Conservation (phyloP, 1,284 basidiomycete genomes). For the Sporisorium graminicola region DNA sequence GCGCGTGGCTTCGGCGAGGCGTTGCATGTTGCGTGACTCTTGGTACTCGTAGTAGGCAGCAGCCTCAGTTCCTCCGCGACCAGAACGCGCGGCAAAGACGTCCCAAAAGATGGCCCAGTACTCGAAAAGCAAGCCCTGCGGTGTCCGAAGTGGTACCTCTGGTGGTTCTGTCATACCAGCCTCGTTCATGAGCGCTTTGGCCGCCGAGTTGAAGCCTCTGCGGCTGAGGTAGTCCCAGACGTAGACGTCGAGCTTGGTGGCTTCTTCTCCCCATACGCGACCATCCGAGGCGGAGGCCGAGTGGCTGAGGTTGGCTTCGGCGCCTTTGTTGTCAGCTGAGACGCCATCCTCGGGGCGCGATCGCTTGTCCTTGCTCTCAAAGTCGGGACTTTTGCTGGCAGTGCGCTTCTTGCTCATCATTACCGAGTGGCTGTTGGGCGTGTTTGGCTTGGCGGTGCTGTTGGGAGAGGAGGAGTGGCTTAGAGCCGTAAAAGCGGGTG, state of each 20-base stretch:
- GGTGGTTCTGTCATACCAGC: constrained; percentile 63
- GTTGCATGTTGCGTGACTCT: constrained; percentile 59
- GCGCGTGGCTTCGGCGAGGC: constrained; percentile 43
- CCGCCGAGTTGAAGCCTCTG: constrained; percentile 59
- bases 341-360: constrained; percentile 48
- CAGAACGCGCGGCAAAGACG: constrained; percentile 63
- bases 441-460: constrained; percentile 40
- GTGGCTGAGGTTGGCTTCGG: constrained; percentile 27
- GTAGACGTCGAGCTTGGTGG: constrained; percentile 67
- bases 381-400: constrained; percentile 55
- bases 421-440: constrained; percentile 39
- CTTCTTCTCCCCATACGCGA: constrained; percentile 60
- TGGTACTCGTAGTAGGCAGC: constrained; percentile 61
- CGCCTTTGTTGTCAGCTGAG: constrained; percentile 15
- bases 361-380: constrained; percentile 56
- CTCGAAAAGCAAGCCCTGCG: constrained; percentile 66
- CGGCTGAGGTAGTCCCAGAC: constrained; percentile 69
- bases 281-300: constrained; percentile 37
- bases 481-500: constrained; percentile 30
- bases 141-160: constrained; percentile 63
- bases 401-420: constrained; percentile 53
- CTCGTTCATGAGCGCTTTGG: constrained; percentile 62
- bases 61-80: constrained; percentile 58
- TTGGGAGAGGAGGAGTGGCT: constrained; percentile 49
- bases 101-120: constrained; percentile 70